Conservation (phyloP, 371 early-diverging fungal species). For the Syncephalis plumigaleata region DNA sequence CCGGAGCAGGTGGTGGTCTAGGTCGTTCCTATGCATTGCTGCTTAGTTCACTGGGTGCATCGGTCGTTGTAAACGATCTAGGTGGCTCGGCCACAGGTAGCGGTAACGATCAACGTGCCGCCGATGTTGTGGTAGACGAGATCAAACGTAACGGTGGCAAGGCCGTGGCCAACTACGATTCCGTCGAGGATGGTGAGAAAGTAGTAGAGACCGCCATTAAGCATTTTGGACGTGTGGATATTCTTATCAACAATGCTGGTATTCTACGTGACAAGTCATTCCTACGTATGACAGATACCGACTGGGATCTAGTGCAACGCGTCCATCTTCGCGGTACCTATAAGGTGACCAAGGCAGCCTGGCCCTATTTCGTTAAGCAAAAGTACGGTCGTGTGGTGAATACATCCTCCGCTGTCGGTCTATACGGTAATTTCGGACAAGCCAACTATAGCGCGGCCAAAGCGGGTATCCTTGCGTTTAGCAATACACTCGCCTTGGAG, state of each 20-base stretch:
- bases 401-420: slow-evolving; percentile 86
- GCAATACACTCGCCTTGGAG: slow-evolving; percentile 82
- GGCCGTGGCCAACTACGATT: slow-evolving; percentile 95
- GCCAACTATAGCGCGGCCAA: slow-evolving; percentile 91
- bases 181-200: slow-evolving; percentile 90
- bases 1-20: slow-evolving; percentile 87
- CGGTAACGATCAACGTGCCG: slow-evolving; percentile 51
- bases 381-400: slow-evolving; percentile 76
- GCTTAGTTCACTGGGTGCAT: slow-evolving; percentile 64
- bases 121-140: slow-evolving; percentile 90
- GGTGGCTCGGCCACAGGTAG: slow-evolving; percentile 34
- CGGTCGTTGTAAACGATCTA: slow-evolving; percentile 83
- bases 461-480: slow-evolving; percentile 81
- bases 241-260: slow-evolving; percentile 95
- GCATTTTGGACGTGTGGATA: slow-evolving; percentile 87
- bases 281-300: slow-evolving; percentile 84
- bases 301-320: slow-evolving; percentile 87
- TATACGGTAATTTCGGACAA: slow-evolving; percentile 99
- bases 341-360: slow-evolving; percentile 91
- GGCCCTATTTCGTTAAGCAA: slow-evolving; percentile 90
- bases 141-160: slow-evolving; percentile 80
- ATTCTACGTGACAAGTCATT: slow-evolving; percentile 93
- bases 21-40: slow-evolving; percentile 76
- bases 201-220: slow-evolving; percentile 92
- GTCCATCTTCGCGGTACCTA: slow-evolving; percentile 92